These are phyloP conservation scores for Nakazawaea molendinolei DNA, from an alignment of 805 yeast genomes.

Conservation along the genomic window DNA sequence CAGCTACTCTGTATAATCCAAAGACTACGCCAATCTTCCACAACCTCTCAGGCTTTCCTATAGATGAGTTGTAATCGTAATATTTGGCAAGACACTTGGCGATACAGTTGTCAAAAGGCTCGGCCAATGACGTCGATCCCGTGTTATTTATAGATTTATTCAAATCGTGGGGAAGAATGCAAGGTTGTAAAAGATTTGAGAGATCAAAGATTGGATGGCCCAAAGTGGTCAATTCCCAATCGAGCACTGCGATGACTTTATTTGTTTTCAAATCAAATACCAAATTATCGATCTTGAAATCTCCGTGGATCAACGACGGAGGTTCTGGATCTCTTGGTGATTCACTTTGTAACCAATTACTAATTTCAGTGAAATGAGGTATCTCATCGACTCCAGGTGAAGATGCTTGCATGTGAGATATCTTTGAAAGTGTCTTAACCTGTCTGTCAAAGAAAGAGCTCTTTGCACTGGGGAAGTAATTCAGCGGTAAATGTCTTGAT, in stretches of 20 bases:
- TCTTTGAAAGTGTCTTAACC: slow-evolving; percentile 36
- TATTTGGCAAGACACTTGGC: slow-evolving; percentile 16
- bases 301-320: slow-evolving; percentile 52
- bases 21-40: slow-evolving; percentile 53
- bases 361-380: slow-evolving; percentile 36
- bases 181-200: slow-evolving; percentile 52
- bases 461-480: slow-evolving; percentile 31
- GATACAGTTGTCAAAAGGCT: slow-evolving; percentile 12
- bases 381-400: slow-evolving; percentile 36
- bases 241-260: slow-evolving; percentile 47
- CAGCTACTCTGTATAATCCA: slow-evolving; percentile 47
- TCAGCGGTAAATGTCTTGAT: slow-evolving; percentile 34
- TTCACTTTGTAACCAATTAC: slow-evolving; percentile 32
- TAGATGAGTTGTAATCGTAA: slow-evolving; percentile 26
- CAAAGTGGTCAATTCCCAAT: slow-evolving; percentile 61
- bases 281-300: slow-evolving; percentile 58
- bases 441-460: slow-evolving; percentile 51
- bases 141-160: slow-evolving; percentile 22
- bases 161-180: slow-evolving; percentile 33
- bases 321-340: slow-evolving; percentile 43
- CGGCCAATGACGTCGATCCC: too few species aligned
- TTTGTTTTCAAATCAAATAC: slow-evolving; percentile 49
- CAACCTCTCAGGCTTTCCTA: slow-evolving; percentile 32
- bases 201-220: slow-evolving; percentile 62
- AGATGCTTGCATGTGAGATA: slow-evolving; percentile 31